phyloP scores from a whole-genome alignment of 1,284 basidiomycete species.

The Lentinus polychrous region DNA sequence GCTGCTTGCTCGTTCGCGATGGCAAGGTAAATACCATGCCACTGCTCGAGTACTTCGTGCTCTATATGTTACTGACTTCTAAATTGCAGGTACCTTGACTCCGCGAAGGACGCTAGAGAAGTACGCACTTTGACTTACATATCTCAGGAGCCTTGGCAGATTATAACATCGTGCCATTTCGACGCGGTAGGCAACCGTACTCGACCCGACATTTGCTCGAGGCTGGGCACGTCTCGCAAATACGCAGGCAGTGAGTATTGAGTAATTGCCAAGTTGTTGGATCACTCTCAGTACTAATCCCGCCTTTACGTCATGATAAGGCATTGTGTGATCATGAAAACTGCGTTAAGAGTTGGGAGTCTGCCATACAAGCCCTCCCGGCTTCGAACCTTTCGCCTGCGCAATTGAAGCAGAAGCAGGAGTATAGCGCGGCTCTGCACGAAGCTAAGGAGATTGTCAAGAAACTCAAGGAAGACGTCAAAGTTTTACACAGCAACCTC shows the following conservation, averaged over 20 bases:
- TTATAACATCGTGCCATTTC: background rate
- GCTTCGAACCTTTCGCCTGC: slow-evolving; percentile 14
- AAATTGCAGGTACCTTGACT: slow-evolving; percentile 12
- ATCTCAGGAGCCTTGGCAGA: background rate
- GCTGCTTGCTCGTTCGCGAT: slow-evolving; percentile 21
- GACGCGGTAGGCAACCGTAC: slow-evolving; percentile 23
- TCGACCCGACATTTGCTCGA: slow-evolving; percentile 30
- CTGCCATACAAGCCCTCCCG: slow-evolving; percentile 17
- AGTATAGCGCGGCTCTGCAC: slow-evolving; percentile 18
- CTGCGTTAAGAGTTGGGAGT: slow-evolving; percentile 13
- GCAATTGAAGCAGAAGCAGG: slow-evolving; percentile 20
- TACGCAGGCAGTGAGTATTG: slow-evolving; percentile 24
- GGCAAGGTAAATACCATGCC: slow-evolving; percentile 6
- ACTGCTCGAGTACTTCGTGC: background rate
- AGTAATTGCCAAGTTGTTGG: too few relatives aligned
- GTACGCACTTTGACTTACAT: slow-evolving; percentile 2
- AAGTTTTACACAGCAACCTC: background rate
- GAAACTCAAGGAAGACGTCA: background rate
- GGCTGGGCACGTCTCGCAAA: slow-evolving; percentile 28
- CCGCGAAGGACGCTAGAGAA: slow-evolving; percentile 11
- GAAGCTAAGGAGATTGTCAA: slow-evolving; percentile 6
- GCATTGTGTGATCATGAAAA: slow-evolving; percentile 12
- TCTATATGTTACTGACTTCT: background rate
- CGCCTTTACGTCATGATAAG: slow-evolving; percentile 8
- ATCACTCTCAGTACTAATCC: too few relatives aligned